A percentile compares a stretch with the other conserved stretches of the same genome.
phyloP scores from a whole-genome alignment of 805 yeast genomes.

The Candida gorgasii region DNA sequence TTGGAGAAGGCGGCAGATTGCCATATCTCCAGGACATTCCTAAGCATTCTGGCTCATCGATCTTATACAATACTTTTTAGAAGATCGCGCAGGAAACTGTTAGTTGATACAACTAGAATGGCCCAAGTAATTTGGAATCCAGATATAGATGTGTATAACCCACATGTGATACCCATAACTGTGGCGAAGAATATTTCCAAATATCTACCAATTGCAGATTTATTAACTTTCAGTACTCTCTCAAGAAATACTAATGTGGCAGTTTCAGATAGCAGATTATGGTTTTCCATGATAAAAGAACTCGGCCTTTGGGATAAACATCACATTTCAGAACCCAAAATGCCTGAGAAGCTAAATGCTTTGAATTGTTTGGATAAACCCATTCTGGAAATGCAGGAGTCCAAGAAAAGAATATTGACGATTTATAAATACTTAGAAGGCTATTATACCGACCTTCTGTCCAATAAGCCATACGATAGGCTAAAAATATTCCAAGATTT shows the following conservation, averaged over 20 bases:
- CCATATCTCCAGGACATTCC: background rate
- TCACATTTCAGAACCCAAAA: slow-evolving; percentile 16
- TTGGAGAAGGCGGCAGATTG: background rate
- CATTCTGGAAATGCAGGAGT: slow-evolving; percentile 27
- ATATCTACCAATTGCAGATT: slow-evolving; percentile 38
- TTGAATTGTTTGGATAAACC: slow-evolving; percentile 35
- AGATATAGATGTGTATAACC: slow-evolving; percentile 46
- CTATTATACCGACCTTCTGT: slow-evolving; percentile 47
- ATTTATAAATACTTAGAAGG: slow-evolving; percentile 41
- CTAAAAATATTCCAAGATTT: slow-evolving; percentile 48
- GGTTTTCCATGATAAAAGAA: slow-evolving; percentile 36
- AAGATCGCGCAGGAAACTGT: slow-evolving; percentile 3
- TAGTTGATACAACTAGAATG: slow-evolving; percentile 23
- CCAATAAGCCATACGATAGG: slow-evolving; percentile 40
- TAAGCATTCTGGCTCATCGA: slow-evolving; percentile 11
- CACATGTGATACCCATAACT: slow-evolving; percentile 36
- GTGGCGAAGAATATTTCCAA: slow-evolving; percentile 37
- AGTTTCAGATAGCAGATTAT: slow-evolving; percentile 38
- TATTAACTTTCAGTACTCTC: slow-evolving; percentile 37
- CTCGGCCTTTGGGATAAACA: slow-evolving; percentile 37
- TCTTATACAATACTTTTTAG: background rate
- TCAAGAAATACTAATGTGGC: slow-evolving; percentile 40
- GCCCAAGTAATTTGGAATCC: slow-evolving; percentile 48
- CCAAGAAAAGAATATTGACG: slow-evolving; percentile 38
- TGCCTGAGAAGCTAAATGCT: slow-evolving; percentile 19